Evolutionary conservation across 2,329 filamentous ascomycete species (phyloP), one percentile per base, ranked within the genome.

Genomic region (Microsporum audouinii): DNA sequence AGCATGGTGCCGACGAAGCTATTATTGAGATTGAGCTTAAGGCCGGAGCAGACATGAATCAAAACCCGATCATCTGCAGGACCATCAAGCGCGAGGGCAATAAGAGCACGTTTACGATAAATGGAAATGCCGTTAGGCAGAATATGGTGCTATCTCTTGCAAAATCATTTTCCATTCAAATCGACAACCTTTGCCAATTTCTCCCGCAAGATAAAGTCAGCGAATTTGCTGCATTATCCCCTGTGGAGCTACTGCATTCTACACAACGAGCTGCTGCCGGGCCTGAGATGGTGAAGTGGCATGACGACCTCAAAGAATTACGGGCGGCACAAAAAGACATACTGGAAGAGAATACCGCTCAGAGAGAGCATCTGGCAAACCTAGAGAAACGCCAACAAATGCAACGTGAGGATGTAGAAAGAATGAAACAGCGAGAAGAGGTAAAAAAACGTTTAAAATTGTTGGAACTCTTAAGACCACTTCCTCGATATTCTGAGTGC

Each of bases 141-240:
- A 87, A 86, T 68, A 79, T 79, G 2, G 80, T 97, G 5, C 80
- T 87, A 67, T 75, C 79, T 7, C 76, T 96, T 57, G 88, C 87
- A 63, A 82, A 79, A 62, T 80, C 80, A 7, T 85, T 95, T 68
- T 87, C 87, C 57, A 97, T 99, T 58, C 94, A 99, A 73, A 89
- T 97, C 65, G 94, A 99, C 77, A 99, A 99, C 67, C 80, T 99
- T 1, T 99, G 94, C 72, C 94, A 99, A 71, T 99, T 99, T 68
- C 77, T 99, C 51, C 94, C 94, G 0, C 94, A 99, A 73, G 94
- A 99, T 71, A 88, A 91, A 66, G 94, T 99, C 1, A 89, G 91
- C 29, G 91, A 96, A 70, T 99, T 99, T 71, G 90, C 94, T 3
- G 87, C 83, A 3, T 83, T 95, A 66, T 88, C 84, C 6, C 88